phyloP scores from a whole-genome alignment of 306 rosid species.

The Phaseolus lunatus region DNA sequence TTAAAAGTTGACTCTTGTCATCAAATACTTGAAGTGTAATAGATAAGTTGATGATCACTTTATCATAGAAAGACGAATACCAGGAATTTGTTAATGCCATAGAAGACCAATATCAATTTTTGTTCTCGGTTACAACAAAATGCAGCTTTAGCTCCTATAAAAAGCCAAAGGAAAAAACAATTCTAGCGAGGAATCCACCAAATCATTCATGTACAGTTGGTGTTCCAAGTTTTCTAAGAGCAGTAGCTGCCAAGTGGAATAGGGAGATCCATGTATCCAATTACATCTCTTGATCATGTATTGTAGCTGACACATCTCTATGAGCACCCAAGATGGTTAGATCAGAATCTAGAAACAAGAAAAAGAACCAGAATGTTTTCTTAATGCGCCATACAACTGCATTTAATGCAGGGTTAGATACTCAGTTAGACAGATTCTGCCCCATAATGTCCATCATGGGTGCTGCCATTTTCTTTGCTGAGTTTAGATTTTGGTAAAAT shows the following conservation, averaged over 20 bases:
- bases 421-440: constrained; percentile 74
- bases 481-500: constrained; percentile 72
- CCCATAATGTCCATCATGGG: constrained; percentile 64
- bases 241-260: constrained; percentile 20
- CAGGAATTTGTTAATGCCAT: constrained; percentile 7
- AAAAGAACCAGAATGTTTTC: constrained; percentile 35
- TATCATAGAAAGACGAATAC: background rate
- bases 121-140: constrained; percentile 34
- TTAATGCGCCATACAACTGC: constrained; percentile 43
- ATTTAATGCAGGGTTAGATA: constrained; percentile 11
- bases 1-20: no score
- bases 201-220: constrained; percentile 51
- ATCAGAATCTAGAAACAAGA: constrained; percentile 40
- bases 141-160: constrained; percentile 21
- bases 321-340: constrained; percentile 49
- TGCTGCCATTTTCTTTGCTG: constrained; percentile 75
- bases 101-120: background rate
- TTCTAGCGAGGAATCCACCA: constrained; percentile 43
- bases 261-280: constrained; percentile 1
- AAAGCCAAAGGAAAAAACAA: background rate
- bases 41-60: no score
- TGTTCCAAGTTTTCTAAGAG: constrained; percentile 36
- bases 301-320: constrained; percentile 34
- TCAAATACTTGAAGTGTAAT: no score
- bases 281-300: constrained; percentile 14